Conservation (phyloP, 1,284 basidiomycete genomes). For the Naganishia cerealis region DNA sequence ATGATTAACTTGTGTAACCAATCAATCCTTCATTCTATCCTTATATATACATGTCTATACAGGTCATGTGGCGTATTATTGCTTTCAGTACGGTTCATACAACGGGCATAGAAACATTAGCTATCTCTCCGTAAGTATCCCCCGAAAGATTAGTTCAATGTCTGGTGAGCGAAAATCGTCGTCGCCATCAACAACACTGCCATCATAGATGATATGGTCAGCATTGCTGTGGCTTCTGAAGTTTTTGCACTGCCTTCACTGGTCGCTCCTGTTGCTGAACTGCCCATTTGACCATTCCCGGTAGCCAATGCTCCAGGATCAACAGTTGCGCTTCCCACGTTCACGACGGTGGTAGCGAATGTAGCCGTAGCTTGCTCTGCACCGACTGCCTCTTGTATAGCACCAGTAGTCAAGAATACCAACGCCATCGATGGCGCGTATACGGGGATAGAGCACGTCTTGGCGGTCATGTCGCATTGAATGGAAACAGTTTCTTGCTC, state of each 20-base stretch:
- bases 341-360: constrained; percentile 59
- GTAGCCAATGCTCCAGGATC: constrained; percentile 48
- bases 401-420: constrained; percentile 65
- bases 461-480: constrained; percentile 58
- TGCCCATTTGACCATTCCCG: constrained; percentile 50
- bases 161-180: constrained; percentile 5
- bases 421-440: constrained; percentile 71
- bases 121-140: neutral
- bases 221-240: neutral
- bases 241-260: constrained; percentile 15
- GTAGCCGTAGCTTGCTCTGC: constrained; percentile 55
- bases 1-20: too few relatives aligned
- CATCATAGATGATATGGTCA: constrained; percentile 10
- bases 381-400: constrained; percentile 54
- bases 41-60: neutral
- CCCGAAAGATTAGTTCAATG: neutral
- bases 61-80: neutral
- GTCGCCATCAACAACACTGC: neutral
- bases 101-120: neutral
- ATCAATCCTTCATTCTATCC: too few relatives aligned
- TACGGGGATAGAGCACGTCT: constrained; percentile 64
- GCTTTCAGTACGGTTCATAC: neutral
- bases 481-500: constrained; percentile 60
- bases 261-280: constrained; percentile 28
- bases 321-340: constrained; percentile 47